Conservation (phyloP, 257 asterid genomes). For the Solanum bukasovii region DNA sequence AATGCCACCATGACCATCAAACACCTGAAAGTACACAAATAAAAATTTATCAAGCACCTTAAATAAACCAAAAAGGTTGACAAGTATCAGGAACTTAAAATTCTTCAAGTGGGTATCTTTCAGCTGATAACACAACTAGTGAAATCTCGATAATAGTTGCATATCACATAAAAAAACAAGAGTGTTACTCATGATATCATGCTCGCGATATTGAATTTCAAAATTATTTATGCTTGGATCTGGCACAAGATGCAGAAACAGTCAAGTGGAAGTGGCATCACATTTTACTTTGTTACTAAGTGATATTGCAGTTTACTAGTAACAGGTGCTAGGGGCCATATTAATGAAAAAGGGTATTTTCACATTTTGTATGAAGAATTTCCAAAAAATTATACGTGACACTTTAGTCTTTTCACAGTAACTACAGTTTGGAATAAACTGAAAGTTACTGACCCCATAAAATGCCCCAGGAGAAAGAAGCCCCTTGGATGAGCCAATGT, state of each 20-base stretch:
- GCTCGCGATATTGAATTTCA: neutral
- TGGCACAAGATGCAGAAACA: neutral
- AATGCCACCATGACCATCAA: constrained; percentile 80
- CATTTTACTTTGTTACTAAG: neutral
- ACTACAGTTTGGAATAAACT: neutral
- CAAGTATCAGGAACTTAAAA: neutral
- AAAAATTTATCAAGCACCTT: neutral
- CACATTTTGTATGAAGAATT: neutral
- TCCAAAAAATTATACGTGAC: neutral
- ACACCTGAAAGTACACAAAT: constrained; percentile 40
- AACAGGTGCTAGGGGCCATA: neutral
- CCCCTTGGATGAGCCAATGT: constrained; percentile 29
- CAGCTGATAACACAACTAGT: neutral
- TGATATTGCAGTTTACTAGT: neutral
- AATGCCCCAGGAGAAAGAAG: constrained; percentile 55
- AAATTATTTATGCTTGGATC: neutral
- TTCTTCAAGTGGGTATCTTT: neutral
- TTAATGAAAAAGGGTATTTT: neutral
- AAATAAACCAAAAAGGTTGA: neutral
- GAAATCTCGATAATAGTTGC: neutral
- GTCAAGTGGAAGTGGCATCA: neutral
- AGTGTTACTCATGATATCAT: neutral
- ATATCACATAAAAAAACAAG: neutral
- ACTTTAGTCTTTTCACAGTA: neutral
- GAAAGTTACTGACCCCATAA: constrained; percentile 57